These are phyloP conservation scores for Ceratobasidium sp. DNA, from an alignment of 1,284 basidiomycete species.

Conservation along the genomic window DNA sequence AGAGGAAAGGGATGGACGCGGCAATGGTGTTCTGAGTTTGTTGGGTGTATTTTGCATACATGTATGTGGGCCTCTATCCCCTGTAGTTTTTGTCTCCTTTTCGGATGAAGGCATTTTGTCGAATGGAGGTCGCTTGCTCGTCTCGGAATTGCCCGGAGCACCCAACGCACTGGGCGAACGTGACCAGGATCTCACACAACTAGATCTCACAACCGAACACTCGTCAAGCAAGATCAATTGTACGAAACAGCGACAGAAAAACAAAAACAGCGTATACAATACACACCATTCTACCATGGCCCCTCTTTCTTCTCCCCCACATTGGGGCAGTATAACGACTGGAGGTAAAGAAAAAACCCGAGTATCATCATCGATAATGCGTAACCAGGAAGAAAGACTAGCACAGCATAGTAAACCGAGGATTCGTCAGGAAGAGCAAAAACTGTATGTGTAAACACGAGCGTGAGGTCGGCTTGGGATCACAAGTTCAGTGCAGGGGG, in stretches of 20 bases:
- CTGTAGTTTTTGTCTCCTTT: too few relatives aligned
- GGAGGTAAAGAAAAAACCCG: neutral
- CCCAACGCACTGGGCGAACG: too few relatives aligned
- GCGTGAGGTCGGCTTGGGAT: slow-evolving; percentile 3
- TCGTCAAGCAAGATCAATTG: slow-evolving; percentile 21
- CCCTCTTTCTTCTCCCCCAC: neutral
- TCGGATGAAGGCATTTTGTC: too few relatives aligned
- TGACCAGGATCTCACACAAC: neutral
- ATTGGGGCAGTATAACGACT: slow-evolving; percentile 16
- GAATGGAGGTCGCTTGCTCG: too few relatives aligned
- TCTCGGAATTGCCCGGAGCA: too few relatives aligned
- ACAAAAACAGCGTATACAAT: neutral
- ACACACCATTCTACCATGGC: neutral
- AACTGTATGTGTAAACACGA: slow-evolving; percentile 10
- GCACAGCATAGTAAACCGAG: neutral
- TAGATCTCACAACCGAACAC: neutral
- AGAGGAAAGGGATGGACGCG: too few relatives aligned
- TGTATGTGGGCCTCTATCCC: too few relatives aligned
- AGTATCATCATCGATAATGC: neutral
- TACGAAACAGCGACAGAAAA: too few relatives aligned
- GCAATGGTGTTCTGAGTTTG: too few relatives aligned
- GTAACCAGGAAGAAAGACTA: neutral
- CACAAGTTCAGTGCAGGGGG: slow-evolving; percentile 10
- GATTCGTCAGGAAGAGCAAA: slow-evolving; percentile 4
- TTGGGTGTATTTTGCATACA: too few relatives aligned